Evolutionary conservation across 2,329 filamentous ascomycete genomes (phyloP).

Genomic region (Fusarium agapanthi): DNA sequence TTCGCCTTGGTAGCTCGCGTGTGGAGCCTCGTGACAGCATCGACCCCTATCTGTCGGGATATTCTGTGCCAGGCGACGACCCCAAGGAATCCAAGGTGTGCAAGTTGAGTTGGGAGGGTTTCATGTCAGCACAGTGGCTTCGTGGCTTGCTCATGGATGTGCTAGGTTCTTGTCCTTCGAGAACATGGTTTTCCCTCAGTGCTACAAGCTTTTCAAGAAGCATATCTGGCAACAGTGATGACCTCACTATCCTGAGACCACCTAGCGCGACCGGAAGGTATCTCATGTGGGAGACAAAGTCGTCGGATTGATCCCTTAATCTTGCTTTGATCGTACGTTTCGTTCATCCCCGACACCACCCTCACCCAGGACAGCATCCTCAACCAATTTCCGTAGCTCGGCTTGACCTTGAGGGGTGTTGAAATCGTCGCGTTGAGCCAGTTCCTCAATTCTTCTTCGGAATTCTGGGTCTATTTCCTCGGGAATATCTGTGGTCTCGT

Average conservation of each 20-base stretch:
- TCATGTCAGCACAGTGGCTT: constrained; percentile 63
- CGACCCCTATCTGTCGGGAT: constrained; percentile 75
- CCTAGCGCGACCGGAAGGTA: constrained; percentile 61
- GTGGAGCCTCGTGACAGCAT: constrained; percentile 65
- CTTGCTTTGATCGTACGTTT: constrained; percentile 69
- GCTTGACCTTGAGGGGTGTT: constrained; percentile 81
- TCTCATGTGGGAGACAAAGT: constrained; percentile 67
- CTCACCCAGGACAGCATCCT: constrained; percentile 79
- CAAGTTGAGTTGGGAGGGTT: constrained; percentile 67
- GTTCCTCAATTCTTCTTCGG: constrained; percentile 84
- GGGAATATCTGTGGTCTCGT: constrained; percentile 66
- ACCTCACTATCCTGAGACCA: constrained; percentile 64
- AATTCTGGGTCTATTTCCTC: constrained; percentile 83
- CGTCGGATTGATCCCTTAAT: constrained; percentile 56
- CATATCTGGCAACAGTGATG: constrained; percentile 54
- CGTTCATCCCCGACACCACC: constrained; percentile 69
- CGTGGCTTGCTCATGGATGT: constrained; percentile 57
- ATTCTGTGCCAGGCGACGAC: constrained; percentile 61
- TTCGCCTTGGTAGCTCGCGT: constrained; percentile 72
- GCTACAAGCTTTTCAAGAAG: constrained; percentile 61
- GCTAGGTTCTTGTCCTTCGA: constrained; percentile 53
- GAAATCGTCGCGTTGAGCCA: constrained; percentile 86
- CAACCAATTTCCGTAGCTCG: constrained; percentile 79
- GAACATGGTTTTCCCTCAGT: constrained; percentile 65
- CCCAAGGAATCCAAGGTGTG: constrained; percentile 50